Evolutionary conservation across 1,139 yeast genomes (phyloP), one percentile per base, ranked within the genome.

Genomic region (Kluyveromyces sp.): DNA sequence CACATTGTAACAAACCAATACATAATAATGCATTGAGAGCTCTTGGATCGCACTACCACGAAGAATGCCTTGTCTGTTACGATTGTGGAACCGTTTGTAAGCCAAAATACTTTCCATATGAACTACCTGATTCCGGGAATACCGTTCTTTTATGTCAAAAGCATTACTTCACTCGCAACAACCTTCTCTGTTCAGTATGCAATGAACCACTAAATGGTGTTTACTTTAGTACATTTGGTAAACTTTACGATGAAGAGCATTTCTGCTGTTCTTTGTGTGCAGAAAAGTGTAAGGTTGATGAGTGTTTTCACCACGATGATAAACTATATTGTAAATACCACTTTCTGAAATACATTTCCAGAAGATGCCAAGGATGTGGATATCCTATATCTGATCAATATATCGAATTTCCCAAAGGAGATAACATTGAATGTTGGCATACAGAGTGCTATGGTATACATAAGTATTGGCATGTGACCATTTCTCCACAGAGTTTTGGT

Each of bases 371-470:
- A 67, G 97, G 97, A 26, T 92, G 98, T 67, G 78, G 83, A 52
- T 83, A 89, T 34, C 87, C 97, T 2, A 92, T 92, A 47, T 79
- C 94, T 33, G 90, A 90, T 59, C 97, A 92, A 63, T 92, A 89
- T 66, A 96, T 90, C 34, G 97, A 92, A 64, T 79, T 92, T 42
- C 87, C 81, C 53, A 75, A 95, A 55, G 96, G 96, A 42, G 97
- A 97, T n/a, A 76, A 85, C 56, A 84, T 85, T 53, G 96, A 90
- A 63, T 96, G 89, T 61, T 94, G 98, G 98, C 99, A 94, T 65
- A 97, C 97, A 2, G 98, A 94, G 64, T 94, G 98, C 69, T 94
- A 89, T 63, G 94, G 94, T 90, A 95, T 92, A 43, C 90, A 86
- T 70, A 90, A 90, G 63, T 90, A 89, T 60, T 94, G 98, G 98